Evolutionary conservation across 2,329 filamentous ascomycete species (phyloP).

Genomic region (Fusarium abutilonis): DNA sequence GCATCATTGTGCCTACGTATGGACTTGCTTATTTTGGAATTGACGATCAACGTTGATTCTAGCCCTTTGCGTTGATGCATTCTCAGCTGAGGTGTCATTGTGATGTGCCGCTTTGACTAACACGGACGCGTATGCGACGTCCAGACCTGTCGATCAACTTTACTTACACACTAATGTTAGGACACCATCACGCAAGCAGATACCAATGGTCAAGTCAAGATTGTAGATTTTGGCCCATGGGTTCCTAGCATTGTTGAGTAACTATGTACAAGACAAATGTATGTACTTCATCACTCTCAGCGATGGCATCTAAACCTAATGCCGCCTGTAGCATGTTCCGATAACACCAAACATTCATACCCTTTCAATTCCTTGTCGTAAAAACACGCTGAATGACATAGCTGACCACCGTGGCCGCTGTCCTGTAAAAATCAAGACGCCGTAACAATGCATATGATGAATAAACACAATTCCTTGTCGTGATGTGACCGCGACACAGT

Average conservation of each 20-base stretch:
- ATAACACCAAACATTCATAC: slow-evolving; percentile 35
- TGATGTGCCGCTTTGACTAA: slow-evolving; percentile 11
- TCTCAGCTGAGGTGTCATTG: slow-evolving; percentile 1
- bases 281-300: slow-evolving; percentile 4
- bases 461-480: slow-evolving; percentile 24
- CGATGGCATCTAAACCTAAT: slow-evolving; percentile 22
- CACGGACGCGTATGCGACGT: slow-evolving; percentile 11
- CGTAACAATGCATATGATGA: slow-evolving; percentile 41
- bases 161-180: slow-evolving; percentile 8
- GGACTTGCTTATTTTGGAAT: neutral
- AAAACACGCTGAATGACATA: slow-evolving; percentile 41
- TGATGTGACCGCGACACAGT: neutral
- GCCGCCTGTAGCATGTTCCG: slow-evolving; percentile 17
- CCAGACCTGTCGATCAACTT: slow-evolving; percentile 10
- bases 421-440: slow-evolving; percentile 40
- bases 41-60: slow-evolving; percentile 21
- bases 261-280: slow-evolving; percentile 32
- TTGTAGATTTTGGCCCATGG: slow-evolving; percentile 18
- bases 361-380: slow-evolving; percentile 31
- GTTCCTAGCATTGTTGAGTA: slow-evolving; percentile 26
- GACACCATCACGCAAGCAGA: neutral
- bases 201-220: neutral
- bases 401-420: slow-evolving; percentile 35
- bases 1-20: neutral
- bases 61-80: neutral